These are phyloP conservation scores for Magnusiomyces suaveolens DNA, from an alignment of 1,139 yeast genomes.

Conservation along the genomic window DNA sequence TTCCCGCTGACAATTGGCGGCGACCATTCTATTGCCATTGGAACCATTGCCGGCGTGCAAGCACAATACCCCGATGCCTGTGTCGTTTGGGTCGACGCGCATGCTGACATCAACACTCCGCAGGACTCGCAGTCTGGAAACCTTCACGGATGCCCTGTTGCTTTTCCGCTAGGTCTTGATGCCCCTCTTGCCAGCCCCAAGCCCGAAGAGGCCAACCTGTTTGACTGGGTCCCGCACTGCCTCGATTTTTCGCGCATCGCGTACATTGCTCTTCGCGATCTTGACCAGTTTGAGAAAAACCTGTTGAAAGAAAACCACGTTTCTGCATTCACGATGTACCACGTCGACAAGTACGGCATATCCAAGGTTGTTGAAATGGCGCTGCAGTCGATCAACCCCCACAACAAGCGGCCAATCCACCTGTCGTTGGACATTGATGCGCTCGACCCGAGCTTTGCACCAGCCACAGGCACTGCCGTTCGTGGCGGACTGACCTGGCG, in stretches of 20 bases:
- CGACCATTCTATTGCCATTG: slow-evolving; percentile 93
- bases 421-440: slow-evolving; percentile 95
- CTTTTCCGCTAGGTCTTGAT: slow-evolving; percentile 65
- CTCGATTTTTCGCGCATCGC: slow-evolving; percentile 67
- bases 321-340: slow-evolving; percentile 91
- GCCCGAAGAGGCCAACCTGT: slow-evolving; percentile 40
- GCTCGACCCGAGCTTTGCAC: slow-evolving; percentile 89
- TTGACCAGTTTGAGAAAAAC: slow-evolving; percentile 74
- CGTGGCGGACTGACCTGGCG: slow-evolving; percentile 91
- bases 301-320: slow-evolving; percentile 63
- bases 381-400: slow-evolving; percentile 64
- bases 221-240: slow-evolving; percentile 65
- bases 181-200: slow-evolving; percentile 32
- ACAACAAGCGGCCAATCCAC: slow-evolving; percentile 68
- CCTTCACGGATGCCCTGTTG: slow-evolving; percentile 92
- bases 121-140: slow-evolving; percentile 78
- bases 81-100: slow-evolving; percentile 94
- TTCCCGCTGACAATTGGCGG: slow-evolving; percentile 89
- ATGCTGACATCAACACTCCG: slow-evolving; percentile 92
- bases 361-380: slow-evolving; percentile 92
- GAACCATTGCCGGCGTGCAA: slow-evolving; percentile 79
- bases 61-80: slow-evolving; percentile 78
- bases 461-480: slow-evolving; percentile 97
- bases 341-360: slow-evolving; percentile 87
- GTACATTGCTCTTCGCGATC: slow-evolving; percentile 90